Conservation (phyloP, 202 grass and related monocot genomes). For the Zoysia matrella region DNA sequence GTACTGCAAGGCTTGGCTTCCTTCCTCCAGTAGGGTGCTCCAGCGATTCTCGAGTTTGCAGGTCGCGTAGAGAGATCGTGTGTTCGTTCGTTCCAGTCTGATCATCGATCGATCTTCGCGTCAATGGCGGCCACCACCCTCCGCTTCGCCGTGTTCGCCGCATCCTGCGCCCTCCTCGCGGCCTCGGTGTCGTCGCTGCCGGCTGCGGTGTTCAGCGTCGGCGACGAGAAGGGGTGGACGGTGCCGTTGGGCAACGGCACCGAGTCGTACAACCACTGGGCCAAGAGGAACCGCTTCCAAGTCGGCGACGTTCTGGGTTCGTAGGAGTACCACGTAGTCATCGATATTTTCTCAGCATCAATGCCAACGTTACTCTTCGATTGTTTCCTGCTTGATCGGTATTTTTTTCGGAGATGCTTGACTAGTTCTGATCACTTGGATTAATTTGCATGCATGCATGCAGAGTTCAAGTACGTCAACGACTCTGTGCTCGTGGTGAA, state of each 20-base stretch:
- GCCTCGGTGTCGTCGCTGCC: slow-evolving; percentile 1
- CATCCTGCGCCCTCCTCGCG: slow-evolving; percentile 35
- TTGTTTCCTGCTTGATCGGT: no score
- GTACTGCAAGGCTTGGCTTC: background rate
- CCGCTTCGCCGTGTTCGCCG: slow-evolving; percentile 1
- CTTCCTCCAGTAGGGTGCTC: background rate
- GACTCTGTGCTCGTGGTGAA: slow-evolving; percentile 79
- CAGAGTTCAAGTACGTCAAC: slow-evolving; percentile 78
- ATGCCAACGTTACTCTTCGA: no score
- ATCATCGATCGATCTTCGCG: background rate
- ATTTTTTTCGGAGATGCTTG: no score
- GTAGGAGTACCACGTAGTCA: no score
- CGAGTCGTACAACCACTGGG: slow-evolving; percentile 75
- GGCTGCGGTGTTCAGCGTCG: slow-evolving; percentile 52
- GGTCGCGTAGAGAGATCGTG: background rate
- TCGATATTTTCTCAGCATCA: no score
- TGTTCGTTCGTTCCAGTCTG: background rate
- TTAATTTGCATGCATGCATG: background rate
- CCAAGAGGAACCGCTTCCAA: no score
- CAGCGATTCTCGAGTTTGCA: background rate
- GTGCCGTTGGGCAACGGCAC: slow-evolving; percentile 54
- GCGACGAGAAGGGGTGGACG: slow-evolving; percentile 58
- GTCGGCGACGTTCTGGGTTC: no score
- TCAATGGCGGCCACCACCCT: slow-evolving; percentile 33
- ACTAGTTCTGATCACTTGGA: background rate